phyloP scores from a whole-genome alignment of 805 yeast species.

The Priceomyces medius region DNA sequence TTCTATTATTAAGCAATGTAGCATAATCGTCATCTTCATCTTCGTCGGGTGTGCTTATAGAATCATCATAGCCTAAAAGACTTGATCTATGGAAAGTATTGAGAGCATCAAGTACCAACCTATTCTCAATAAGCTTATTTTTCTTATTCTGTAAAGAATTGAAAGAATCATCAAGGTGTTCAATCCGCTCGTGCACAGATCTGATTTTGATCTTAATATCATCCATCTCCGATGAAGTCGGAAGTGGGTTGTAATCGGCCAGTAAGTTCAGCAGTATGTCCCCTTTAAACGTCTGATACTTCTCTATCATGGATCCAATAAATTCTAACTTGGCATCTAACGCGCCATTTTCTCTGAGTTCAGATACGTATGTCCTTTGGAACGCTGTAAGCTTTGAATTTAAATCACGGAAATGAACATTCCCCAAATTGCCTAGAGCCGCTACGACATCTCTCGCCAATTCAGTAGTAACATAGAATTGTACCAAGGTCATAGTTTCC shows the following conservation, averaged over 20 bases:
- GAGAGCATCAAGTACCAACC: slow-evolving; percentile 32
- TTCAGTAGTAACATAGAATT: slow-evolving; percentile 48
- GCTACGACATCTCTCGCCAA: slow-evolving; percentile 43
- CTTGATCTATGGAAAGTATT: slow-evolving; percentile 32
- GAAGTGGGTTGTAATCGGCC: slow-evolving; percentile 55
- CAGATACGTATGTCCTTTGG: slow-evolving; percentile 45
- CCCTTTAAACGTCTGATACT: slow-evolving; percentile 25
- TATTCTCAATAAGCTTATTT: slow-evolving; percentile 29
- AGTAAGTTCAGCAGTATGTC: slow-evolving; percentile 31
- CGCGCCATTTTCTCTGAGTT: slow-evolving; percentile 37
- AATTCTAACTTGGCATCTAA: slow-evolving; percentile 30
- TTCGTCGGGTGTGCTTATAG: slow-evolving; percentile 17
- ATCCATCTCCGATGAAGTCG: slow-evolving; percentile 36
- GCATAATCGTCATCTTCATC: slow-evolving; percentile 30
- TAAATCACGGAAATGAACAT: slow-evolving; percentile 50
- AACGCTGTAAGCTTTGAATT: slow-evolving; percentile 44
- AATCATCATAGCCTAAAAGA: slow-evolving; percentile 11
- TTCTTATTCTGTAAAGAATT: slow-evolving; percentile 23
- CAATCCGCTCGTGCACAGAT: slow-evolving; percentile 28
- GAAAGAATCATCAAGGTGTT: slow-evolving; percentile 38
- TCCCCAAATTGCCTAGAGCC: slow-evolving; percentile 37
- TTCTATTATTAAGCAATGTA: slow-evolving; percentile 23
- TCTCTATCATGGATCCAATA: slow-evolving; percentile 28
- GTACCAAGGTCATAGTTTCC: slow-evolving; percentile 50
- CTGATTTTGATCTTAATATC: slow-evolving; percentile 24